Evolutionary conservation across 2,329 filamentous ascomycete species (phyloP), one percentile per base, ranked within the genome.

Genomic region (Ascocoryne sarcoides): DNA sequence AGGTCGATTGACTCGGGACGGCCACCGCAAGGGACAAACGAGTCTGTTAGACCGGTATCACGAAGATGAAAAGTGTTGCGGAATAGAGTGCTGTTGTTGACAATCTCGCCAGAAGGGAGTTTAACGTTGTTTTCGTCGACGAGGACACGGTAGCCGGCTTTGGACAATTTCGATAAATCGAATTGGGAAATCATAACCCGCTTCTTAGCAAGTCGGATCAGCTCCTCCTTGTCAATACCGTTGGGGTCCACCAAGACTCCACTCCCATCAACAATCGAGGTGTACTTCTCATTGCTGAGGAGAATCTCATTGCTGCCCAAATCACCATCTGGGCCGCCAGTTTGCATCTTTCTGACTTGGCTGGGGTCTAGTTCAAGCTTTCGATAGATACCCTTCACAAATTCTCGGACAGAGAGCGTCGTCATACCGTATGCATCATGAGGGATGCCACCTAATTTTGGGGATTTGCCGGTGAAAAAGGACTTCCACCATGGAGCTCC

Each of bases 401-500:
- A 98, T 65, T 98, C 87, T 33, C 92, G 87, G 36, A 98, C 90
- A 4, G 89, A 95, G 42, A 96, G 67, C 0, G 92, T 96, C 1
- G 92, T 98, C 92, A 98, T 98, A 56, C 92, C 92, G 59, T 98
- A 98, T 30, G 72, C 67, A 62, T 98, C 92, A 64, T 98, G 92
- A 28, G 92, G 92, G 53, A 98, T 98, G 60, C 92, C 92, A 48
- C 92, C 92, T 10, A 98, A 75, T 65, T 84, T 92, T 39, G 88
- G 92, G 53, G 87, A 95, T 74, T 98, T 98, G 58, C 92, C 92
- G 2, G 92, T 98, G 73, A 98, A 98, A 76, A 98, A 98, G 0
- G 92, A 98, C 73, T 98, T 98, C 92, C 92, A 98, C 87, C 90
- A 98, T 19, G 88, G 87, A 4, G 92, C 92, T 33, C 88, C 88